Base-by-base conservation (phyloP, 495 filamentous ascomycete species). In the Oleoguttula mirabilis region DNA sequence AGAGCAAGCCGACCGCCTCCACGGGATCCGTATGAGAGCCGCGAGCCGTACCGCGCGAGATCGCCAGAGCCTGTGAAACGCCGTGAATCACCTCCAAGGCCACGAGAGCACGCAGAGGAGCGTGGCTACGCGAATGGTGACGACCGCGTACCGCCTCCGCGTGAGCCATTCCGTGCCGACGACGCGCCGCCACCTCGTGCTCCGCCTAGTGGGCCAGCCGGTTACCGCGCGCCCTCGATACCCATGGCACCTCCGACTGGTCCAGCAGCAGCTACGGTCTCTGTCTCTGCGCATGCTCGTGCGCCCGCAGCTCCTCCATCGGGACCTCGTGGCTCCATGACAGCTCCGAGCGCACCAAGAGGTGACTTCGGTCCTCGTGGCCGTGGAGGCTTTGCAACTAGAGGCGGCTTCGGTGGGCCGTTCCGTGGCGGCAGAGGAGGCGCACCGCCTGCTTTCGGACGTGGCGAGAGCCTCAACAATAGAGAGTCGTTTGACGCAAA, bases 1-100 rank as follows among this genome's bases (percentile, higher is more conserved):
- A 45, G 41, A 12, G 44, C 58, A 12, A 43, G 45, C 17, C 44
- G 51, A 37, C 52, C 54, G 5, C 60, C 59, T n/a, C 46, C 59
- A 5, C 38, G 51, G 2, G 51, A 51, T 22, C 33, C 28, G 2
- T 48, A 47, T 36, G 42, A 50, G 32, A 40, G 43, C 22, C 35
- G 50, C 28, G 50, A 57, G 33, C 44, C 47, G 5, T 53, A 45
- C 41, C 39, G 36, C 19, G 32, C 30, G 2, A 17, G 31, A 11
- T 27, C 24, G 12, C 43, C 40, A 4, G 43, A 47, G 25, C 34
- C 36, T n/a, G n/a, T n/a, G 27, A 17, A 32, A 28, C 48, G 31
- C n/a, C 32, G n/a, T n/a, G n/a, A n/a, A n/a, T n/a, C n/a, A n/a
- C n/a, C n/a, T n/a, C n/a, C n/a, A n/a, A n/a, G n/a, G n/a, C n/a